Conservation (phyloP, 768 basidiomycete genomes). For the Trametes cubensis region DNA sequence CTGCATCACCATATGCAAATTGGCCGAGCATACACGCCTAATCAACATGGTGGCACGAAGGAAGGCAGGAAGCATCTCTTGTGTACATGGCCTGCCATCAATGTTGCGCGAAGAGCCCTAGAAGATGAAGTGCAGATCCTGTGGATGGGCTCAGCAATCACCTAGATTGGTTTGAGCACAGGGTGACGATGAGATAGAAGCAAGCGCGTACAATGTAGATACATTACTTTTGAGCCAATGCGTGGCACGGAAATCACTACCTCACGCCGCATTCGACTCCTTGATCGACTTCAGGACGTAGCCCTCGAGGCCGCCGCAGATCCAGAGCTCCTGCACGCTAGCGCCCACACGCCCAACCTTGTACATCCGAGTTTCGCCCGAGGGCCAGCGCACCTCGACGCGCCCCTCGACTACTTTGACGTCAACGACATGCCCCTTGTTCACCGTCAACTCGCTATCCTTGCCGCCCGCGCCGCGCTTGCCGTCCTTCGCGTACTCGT, state of each 20-base stretch:
- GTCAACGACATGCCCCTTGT: constrained; percentile 58
- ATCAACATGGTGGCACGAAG: no score
- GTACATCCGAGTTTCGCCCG: constrained; percentile 58
- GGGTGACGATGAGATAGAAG: no score
- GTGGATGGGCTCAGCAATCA: no score
- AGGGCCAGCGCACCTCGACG: constrained; percentile 34
- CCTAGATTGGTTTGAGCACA: no score
- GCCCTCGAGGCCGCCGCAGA: constrained; percentile 92
- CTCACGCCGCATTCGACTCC: constrained; percentile 6
- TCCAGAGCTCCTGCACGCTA: constrained; percentile 98
- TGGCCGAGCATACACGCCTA: no score
- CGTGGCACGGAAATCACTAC: neutral
- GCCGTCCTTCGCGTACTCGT: constrained; percentile 70
- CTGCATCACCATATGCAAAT: no score
- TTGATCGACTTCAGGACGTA: constrained; percentile 79
- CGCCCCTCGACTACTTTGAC: constrained; percentile 64
- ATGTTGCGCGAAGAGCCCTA: no score
- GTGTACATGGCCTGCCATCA: no score
- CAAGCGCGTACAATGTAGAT: neutral
- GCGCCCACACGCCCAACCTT: constrained; percentile 77
- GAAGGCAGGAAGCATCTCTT: no score
- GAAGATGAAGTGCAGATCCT: no score
- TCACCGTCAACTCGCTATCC: constrained; percentile 83
- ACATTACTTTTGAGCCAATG: constrained; percentile 4
- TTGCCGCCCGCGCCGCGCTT: constrained; percentile 76